Base-by-base conservation (phyloP, 768 basidiomycete species). In the Amanita thiersii region DNA sequence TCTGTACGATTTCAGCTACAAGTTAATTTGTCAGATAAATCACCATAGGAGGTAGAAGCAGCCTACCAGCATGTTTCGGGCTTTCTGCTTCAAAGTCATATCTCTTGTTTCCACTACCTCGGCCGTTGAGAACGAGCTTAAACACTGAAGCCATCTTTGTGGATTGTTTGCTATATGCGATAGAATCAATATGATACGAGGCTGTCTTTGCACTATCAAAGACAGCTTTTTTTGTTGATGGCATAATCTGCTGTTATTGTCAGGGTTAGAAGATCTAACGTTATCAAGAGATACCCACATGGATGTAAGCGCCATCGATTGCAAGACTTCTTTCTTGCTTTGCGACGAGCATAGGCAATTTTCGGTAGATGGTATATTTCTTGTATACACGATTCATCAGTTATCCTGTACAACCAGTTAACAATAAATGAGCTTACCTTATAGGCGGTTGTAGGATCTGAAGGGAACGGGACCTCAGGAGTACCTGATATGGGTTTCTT, bases 41-140 rank as follows among this genome's bases (percentile, higher is more conserved):
- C 42, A 40, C 31, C 43, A 46, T 26, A 17, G 40, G 17, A 34
- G 11, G 36, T 14, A 11, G 21, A 15, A 31, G 43, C 24, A 6
- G 61, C 85, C 52, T 54, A 86, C 87, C 73, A 35, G 93, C 90
- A 43, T 79, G 56, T 58, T 80, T 83, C 1, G 85, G 71, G 50
- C 66, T 90, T 60, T 94, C 93, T 0, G 92, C 94, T 63, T 99
- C 96, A 56, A 96, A 97, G 53, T 98, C 94, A 56, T 97, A 98
- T 28, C 91, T 71, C 69, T 98, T 99, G 50, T 81, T 84, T 30
- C 78, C 43, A 6, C 29, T 71, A 31, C 73, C 72, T 26, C 77
- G 73, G 48, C 86, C 68, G 55, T 77, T 82, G 9, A 98, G 75
- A 23, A 94, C 76, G 14, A 98, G 72, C 69, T 93, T 94, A 75